Evolutionary conservation across 1,284 basidiomycete genomes (phyloP), one percentile per base, ranked within the genome.

Genomic region (Phlebopus sp.): DNA sequence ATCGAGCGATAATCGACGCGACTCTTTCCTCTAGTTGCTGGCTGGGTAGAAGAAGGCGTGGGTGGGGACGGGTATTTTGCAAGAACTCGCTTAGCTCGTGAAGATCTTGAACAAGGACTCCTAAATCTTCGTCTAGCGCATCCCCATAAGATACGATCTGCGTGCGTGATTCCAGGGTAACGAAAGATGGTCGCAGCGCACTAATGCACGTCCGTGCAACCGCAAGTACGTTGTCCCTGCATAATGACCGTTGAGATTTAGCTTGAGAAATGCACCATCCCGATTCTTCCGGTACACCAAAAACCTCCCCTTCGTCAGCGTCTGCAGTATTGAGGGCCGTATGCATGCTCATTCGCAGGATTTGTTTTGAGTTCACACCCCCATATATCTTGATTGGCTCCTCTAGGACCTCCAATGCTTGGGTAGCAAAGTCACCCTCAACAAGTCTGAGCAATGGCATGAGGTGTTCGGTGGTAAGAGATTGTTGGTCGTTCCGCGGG

Each of bases 391-490:
- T 80, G 63, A 91, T 82, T 0, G 91, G 92, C 59, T 94, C 88
- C 59, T 97, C 93, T 2, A 97, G 78, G 14, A 97, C 92, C 41
- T 96, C 92, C 37, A 97, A 76, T 0, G 94, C 94, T 54, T 91
- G 82, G 3, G 84, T 69, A 5, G 93, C 86, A 23, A 95, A 78
- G 57, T 94, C 89, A 2, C 90, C 92, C 54, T 90, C 86, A 11
- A 97, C 75, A 21, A 97, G 77, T 21, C 92, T 84, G 29, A 97
- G 72, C 17, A 97, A 73, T 0, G 95, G 95, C 84, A 93, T 93
- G 18, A 97, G 78, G 17, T 96, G 74, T 63, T 96, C 94, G 0
- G 89, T 87, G 1, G 90, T 88, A 30, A 93, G 74, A 0, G 82
- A 74, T 46, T 87, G 84, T 9, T 92, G 77, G 17, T 84, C 81